Evolutionary conservation across 2,329 filamentous ascomycete species (phyloP).

Genomic region (Chaetomium sp.): DNA sequence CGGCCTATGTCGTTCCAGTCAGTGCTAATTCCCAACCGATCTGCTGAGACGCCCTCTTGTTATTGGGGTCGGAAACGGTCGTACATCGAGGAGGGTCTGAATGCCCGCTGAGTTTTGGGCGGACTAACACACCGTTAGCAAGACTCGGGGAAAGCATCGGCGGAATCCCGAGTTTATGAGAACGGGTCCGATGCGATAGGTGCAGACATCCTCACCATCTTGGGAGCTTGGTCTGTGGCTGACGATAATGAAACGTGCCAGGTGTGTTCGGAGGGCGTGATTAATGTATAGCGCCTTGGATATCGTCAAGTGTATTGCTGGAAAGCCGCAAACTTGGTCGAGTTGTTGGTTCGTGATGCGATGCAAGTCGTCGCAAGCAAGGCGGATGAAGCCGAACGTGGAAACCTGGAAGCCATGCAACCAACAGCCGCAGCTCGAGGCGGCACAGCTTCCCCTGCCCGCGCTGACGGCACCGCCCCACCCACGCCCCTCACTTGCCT

Average conservation of each 20-base stretch:
- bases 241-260: not conserved
- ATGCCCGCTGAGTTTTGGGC: slow-evolving; percentile 98
- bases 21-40: slow-evolving; percentile 13
- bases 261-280: not conserved
- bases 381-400: slow-evolving; percentile 16
- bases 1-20: slow-evolving; percentile 63
- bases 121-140: slow-evolving; percentile 60
- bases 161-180: not conserved
- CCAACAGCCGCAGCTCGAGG: slow-evolving; percentile 14
- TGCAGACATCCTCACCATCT: slow-evolving; percentile 13
- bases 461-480: slow-evolving; percentile 19
- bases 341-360: not conserved
- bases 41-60: no score
- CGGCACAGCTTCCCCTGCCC: slow-evolving; percentile 23
- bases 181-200: not conserved
- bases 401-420: slow-evolving; percentile 16
- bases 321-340: not conserved
- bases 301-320: not conserved
- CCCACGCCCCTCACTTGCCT: slow-evolving; percentile 9
- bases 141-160: not conserved
- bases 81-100: slow-evolving; percentile 96
- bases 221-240: not conserved
- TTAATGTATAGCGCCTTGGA: not conserved
- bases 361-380: slow-evolving; percentile 14
- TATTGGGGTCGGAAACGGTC: slow-evolving; percentile 38